These are phyloP conservation scores for Raffaelea ambrosiae DNA, from an alignment of 2,329 filamentous ascomycete species.

Conservation along the genomic window DNA sequence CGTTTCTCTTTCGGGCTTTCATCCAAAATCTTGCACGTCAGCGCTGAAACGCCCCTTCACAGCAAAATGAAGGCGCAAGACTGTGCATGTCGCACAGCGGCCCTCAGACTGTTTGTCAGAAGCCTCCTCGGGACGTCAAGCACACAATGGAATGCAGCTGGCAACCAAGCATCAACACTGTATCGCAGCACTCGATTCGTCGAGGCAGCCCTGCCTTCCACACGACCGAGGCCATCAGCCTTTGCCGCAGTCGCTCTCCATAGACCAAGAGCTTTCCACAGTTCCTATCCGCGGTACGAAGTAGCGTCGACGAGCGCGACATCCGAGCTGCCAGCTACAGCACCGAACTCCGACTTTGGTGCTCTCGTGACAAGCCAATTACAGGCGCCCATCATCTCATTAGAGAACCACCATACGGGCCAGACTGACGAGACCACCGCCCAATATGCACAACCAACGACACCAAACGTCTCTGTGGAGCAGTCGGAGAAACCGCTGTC, in stretches of 20 bases:
- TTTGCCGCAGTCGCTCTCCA: no score
- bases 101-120: constrained; percentile 11
- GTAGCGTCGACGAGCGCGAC: no score
- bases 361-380: no score
- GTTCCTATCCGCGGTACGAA: no score
- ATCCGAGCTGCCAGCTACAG: no score
- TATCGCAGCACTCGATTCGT: no score
- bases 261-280: no score
- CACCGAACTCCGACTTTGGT: no score
- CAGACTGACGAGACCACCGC: background rate
- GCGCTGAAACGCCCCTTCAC: background rate
- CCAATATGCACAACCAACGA: no score
- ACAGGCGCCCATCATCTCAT: no score
- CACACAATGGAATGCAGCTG: background rate
- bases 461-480: background rate
- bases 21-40: background rate
- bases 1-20: background rate
- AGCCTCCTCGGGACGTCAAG: constrained; percentile 5
- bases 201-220: no score
- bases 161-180: background rate
- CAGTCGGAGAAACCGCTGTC: background rate
- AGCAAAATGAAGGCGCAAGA: constrained; percentile 3
- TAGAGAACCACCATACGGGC: background rate
- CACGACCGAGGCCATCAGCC: no score
- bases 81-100: constrained; percentile 11